phyloP scores from a whole-genome alignment of 495 filamentous ascomycete species.

The Darksidea phi region DNA sequence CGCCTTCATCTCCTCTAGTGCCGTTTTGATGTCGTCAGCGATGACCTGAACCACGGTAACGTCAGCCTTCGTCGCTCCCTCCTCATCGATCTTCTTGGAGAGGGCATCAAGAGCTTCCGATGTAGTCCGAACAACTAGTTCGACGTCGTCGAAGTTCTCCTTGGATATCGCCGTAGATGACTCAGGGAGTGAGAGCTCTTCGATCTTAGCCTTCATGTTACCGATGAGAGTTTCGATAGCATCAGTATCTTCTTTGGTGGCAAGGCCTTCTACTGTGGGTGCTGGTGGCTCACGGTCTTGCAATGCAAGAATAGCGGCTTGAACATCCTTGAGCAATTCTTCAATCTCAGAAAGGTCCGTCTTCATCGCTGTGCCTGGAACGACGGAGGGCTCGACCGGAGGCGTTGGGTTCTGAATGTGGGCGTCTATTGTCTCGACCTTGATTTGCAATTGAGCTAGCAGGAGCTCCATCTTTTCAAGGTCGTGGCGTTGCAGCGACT shows the following conservation, averaged over 20 bases:
- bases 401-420: slow-evolving; percentile 47
- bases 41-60: slow-evolving; percentile 71
- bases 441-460: slow-evolving; percentile 76
- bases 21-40: slow-evolving; percentile 68
- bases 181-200: slow-evolving; percentile 68
- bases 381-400: slow-evolving; percentile 45
- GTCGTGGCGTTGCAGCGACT: slow-evolving; percentile 60
- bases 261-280: slow-evolving; percentile 49
- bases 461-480: slow-evolving; percentile 80
- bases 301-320: slow-evolving; percentile 54
- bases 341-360: slow-evolving; percentile 63
- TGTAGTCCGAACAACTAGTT: slow-evolving; percentile 66
- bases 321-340: slow-evolving; percentile 56
- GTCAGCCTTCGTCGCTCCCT: slow-evolving; percentile 57
- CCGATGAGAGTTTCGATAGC: slow-evolving; percentile 85
- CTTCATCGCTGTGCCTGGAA: slow-evolving; percentile 51
- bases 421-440: slow-evolving; percentile 76
- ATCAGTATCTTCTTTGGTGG: slow-evolving; percentile 77
- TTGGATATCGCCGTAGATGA: slow-evolving; percentile 62
- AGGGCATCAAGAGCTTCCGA: slow-evolving; percentile 66
- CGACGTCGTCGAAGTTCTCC: slow-evolving; percentile 72
- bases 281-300: slow-evolving; percentile 41
- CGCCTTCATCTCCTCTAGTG: slow-evolving; percentile 75
- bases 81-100: slow-evolving; percentile 44
- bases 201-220: slow-evolving; percentile 78